phyloP scores from a whole-genome alignment of 345 rosid genomes.

The Lepidium sativum region DNA sequence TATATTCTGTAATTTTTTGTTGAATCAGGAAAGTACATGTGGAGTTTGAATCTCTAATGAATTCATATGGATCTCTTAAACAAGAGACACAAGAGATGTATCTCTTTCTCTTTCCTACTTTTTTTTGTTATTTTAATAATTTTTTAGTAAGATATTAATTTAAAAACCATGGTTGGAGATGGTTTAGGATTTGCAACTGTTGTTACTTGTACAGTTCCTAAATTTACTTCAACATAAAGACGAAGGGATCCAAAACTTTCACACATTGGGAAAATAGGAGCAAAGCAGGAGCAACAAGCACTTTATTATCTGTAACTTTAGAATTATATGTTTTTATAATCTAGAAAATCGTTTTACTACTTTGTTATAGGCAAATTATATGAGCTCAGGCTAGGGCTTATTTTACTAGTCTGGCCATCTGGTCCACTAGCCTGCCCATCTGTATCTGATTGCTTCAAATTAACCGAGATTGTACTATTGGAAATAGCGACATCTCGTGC shows the following conservation, averaged over 20 bases:
- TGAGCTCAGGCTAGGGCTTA: neutral
- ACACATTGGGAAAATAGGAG: neutral
- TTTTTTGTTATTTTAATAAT: too few relatives aligned
- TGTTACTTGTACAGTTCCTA: neutral
- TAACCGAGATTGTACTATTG: neutral
- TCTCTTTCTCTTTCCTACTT: too few relatives aligned
- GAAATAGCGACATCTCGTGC: neutral
- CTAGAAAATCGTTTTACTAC: neutral
- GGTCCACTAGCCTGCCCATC: neutral
- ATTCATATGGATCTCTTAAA: too few relatives aligned
- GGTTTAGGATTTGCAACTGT: neutral
- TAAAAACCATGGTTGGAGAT: too few relatives aligned
- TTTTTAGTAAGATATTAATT: too few relatives aligned
- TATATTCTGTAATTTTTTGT: too few relatives aligned
- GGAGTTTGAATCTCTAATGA: too few relatives aligned
- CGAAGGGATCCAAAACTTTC: neutral
- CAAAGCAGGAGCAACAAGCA: neutral
- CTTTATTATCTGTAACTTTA: neutral
- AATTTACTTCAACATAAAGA: neutral
- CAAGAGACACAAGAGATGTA: too few relatives aligned
- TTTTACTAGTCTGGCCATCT: neutral
- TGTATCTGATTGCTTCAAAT: neutral
- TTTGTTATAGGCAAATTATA: neutral
- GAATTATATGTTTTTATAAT: neutral
- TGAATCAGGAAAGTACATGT: too few relatives aligned